These are phyloP conservation scores for Phanerochaete sordida DNA, from an alignment of 768 basidiomycete species.

Conservation along the genomic window DNA sequence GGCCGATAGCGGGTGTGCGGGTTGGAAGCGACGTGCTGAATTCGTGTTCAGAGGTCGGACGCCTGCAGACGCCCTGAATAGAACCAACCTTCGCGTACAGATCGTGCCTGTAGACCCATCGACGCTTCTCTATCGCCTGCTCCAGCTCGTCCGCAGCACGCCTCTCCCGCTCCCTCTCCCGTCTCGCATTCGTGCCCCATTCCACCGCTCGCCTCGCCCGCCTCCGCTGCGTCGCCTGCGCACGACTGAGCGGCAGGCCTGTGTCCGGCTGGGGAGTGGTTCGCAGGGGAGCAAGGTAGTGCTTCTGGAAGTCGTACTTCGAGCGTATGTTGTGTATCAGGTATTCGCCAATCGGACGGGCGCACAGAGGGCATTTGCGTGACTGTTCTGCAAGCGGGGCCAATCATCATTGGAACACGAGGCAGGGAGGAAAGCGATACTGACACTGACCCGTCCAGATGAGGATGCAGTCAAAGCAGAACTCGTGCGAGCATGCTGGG, in stretches of 20 bases:
- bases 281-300: constrained; percentile 66
- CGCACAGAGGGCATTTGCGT: constrained; percentile 73
- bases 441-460: constrained; percentile 74
- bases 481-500: constrained; percentile 86
- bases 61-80: neutral
- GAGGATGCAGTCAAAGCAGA: constrained; percentile 88
- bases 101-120: constrained; percentile 77
- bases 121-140: constrained; percentile 64
- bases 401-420: constrained; percentile 2
- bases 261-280: constrained; percentile 41
- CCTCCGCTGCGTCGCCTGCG: constrained; percentile 30
- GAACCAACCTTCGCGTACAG: constrained; percentile 76
- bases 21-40: constrained; percentile 89
- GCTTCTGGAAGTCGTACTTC: constrained; percentile 77
- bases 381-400: constrained; percentile 57
- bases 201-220: constrained; percentile 39
- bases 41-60: constrained; percentile 7
- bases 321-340: constrained; percentile 79
- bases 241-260: constrained; percentile 23
- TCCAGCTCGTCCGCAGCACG: constrained; percentile 66
- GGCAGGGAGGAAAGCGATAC: neutral
- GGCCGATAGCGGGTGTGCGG: constrained; percentile 83
- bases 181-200: constrained; percentile 53
- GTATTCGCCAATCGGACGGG: constrained; percentile 63
- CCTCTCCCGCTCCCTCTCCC: constrained; percentile 36